These are phyloP conservation scores for Sporobolus alterniflorus DNA, from an alignment of 202 grass and related monocot species.

Conservation along the genomic window DNA sequence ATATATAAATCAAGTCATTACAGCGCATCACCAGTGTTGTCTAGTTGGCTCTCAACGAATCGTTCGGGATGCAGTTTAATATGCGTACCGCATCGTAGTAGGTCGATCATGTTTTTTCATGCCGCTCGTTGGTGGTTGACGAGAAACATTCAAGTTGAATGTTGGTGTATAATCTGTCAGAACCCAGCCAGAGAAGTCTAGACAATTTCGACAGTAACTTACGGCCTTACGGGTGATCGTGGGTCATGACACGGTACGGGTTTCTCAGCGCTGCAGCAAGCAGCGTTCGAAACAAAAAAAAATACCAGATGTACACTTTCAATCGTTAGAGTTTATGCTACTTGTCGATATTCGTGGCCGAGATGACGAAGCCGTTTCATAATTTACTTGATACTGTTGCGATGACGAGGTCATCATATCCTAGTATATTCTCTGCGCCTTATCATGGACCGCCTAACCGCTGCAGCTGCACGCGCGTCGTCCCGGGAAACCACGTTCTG, in stretches of 20 bases:
- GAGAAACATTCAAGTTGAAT: background rate
- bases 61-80: background rate
- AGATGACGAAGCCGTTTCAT: background rate
- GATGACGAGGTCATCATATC: background rate
- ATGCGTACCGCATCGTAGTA: background rate
- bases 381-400: background rate
- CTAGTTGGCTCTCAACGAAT: background rate
- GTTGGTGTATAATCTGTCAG: background rate
- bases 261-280: no score
- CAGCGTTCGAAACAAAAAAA: background rate
- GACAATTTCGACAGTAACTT: background rate
- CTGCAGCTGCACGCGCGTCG: background rate
- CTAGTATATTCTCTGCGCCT: background rate
- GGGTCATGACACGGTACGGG: no score
- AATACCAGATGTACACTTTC: background rate
- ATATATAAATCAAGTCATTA: no score
- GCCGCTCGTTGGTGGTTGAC: background rate
- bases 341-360: background rate
- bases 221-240: background rate
- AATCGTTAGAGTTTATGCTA: background rate
- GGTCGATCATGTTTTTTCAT: background rate
- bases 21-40: background rate
- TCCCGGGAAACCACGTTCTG: constrained; percentile 31
- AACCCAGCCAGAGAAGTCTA: no score
- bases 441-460: background rate